Percentiles rank a stretch among this genome's conserved stretches.
Evolutionary conservation across 306 rosid genomes (phyloP).

Genomic region (Purshia tridentata): DNA sequence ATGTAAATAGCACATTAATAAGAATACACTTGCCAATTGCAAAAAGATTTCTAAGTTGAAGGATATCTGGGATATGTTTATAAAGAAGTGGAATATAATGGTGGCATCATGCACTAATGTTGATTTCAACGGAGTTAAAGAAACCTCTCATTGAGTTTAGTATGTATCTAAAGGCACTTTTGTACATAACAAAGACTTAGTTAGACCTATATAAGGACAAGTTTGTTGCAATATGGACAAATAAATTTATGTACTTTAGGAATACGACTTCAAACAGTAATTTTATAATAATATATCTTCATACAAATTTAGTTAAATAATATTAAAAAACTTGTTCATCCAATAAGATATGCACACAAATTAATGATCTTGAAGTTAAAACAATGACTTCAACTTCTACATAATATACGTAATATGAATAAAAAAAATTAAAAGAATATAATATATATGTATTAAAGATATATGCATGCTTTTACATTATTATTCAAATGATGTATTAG

Average conservation of each 20-base stretch:
- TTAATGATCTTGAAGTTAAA: too few species aligned
- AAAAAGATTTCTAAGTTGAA: not conserved
- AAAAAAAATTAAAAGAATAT: too few species aligned
- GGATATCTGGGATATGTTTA: not conserved
- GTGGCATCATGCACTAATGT: not conserved
- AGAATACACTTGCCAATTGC: not conserved
- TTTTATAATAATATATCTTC: too few species aligned
- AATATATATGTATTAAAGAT: too few species aligned
- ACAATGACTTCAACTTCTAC: too few species aligned
- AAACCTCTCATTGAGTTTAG: not conserved
- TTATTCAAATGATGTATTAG: too few species aligned
- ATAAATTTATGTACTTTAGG: not conserved
- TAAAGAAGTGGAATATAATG: not conserved
- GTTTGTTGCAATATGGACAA: not conserved
- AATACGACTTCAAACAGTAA: not conserved
- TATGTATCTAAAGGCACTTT: not conserved
- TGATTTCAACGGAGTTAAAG: rapidly evolving
- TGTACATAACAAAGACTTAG: not conserved
- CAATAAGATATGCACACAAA: too few species aligned
- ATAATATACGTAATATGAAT: too few species aligned
- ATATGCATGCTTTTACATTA: too few species aligned
- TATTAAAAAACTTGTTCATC: not conserved
- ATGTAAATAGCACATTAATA: not conserved
- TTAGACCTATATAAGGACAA: not conserved
- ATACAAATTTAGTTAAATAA: too few species aligned